A percentile compares a stretch with the other conserved stretches of the same genome.
These are phyloP conservation scores for Grosmannia huntii DNA, from an alignment of 2,329 filamentous ascomycete species.

Conservation along the genomic window DNA sequence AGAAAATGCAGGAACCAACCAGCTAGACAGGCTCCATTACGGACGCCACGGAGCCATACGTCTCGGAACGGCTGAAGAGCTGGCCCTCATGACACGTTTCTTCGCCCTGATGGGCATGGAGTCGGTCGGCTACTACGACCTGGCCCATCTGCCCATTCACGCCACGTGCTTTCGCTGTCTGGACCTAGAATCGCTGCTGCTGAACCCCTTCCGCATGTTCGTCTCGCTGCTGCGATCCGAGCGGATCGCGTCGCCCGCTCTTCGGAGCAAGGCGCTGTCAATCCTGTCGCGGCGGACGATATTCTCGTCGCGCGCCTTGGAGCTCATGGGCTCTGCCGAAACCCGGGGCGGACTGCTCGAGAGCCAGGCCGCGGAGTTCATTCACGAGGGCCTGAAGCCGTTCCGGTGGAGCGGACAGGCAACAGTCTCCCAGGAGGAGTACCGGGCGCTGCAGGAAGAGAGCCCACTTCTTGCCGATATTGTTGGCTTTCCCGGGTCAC, in stretches of 20 bases:
- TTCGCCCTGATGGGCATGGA: conserved; percentile 34
- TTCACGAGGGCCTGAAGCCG: conserved; percentile 29
- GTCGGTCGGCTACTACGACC: conserved; percentile 39
- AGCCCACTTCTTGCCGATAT: conserved; percentile 37
- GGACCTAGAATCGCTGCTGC: conserved; percentile 19
- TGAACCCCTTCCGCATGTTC: conserved; percentile 31
- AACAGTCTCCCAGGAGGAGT: conserved; percentile 26
- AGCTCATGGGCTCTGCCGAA: not conserved
- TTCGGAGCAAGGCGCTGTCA: not conserved
- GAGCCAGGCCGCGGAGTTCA: conserved; percentile 22
- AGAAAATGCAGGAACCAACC: no score
- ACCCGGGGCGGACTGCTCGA: conserved; percentile 16
- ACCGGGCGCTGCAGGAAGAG: conserved; percentile 26
- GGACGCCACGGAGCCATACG: conserved; percentile 34
- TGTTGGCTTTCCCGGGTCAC: conserved; percentile 26
- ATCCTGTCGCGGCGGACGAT: not conserved
- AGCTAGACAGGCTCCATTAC: no score
- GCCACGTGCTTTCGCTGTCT: conserved; percentile 19
- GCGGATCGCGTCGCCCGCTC: conserved; percentile 16
- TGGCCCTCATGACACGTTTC: conserved; percentile 27
- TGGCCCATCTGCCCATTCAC: conserved; percentile 16
- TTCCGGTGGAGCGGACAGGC: conserved; percentile 34
- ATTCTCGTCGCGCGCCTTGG: not conserved
- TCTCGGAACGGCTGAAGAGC: conserved; percentile 30
- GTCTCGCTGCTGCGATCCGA: conserved; percentile 26